phyloP scores from a whole-genome alignment of 2,329 filamentous ascomycete species.

The Magnaporthiopsis incrustans region DNA sequence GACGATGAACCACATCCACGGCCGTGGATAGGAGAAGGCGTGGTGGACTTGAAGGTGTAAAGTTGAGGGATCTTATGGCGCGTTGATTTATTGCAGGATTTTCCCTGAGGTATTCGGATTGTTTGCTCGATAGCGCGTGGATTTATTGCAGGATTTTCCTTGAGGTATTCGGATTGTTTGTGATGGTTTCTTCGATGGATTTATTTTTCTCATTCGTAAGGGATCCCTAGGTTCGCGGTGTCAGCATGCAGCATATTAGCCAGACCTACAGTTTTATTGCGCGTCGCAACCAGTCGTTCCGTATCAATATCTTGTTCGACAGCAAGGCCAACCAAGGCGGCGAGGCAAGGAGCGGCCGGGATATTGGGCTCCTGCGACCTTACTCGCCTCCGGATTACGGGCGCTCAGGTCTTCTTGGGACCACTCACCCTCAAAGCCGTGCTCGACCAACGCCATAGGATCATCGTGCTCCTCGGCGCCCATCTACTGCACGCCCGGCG shows the following conservation, averaged over 20 bases:
- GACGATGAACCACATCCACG: background rate
- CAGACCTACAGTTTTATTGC: too few relatives aligned
- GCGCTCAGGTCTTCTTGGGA: too few relatives aligned
- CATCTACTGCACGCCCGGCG: constrained; percentile 90
- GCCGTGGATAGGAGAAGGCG: background rate
- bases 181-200: background rate
- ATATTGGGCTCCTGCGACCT: too few relatives aligned
- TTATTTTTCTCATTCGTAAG: too few relatives aligned
- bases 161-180: background rate
- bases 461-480: constrained; percentile 80
- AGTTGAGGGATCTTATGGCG: background rate
- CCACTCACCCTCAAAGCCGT: constrained; percentile 81
- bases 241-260: too few relatives aligned
- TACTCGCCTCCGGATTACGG: too few relatives aligned
- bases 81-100: background rate
- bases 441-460: constrained; percentile 95
- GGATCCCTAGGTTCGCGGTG: too few relatives aligned
- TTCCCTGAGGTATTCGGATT: background rate
- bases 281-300: too few relatives aligned
- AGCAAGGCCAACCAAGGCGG: too few relatives aligned
- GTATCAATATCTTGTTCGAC: too few relatives aligned
- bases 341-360: too few relatives aligned
- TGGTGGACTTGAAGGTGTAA: background rate
- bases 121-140: background rate
- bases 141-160: background rate